Evolutionary conservation across 2,329 filamentous ascomycete genomes (phyloP).

Genomic region (Nigrospora osmanthi): DNA sequence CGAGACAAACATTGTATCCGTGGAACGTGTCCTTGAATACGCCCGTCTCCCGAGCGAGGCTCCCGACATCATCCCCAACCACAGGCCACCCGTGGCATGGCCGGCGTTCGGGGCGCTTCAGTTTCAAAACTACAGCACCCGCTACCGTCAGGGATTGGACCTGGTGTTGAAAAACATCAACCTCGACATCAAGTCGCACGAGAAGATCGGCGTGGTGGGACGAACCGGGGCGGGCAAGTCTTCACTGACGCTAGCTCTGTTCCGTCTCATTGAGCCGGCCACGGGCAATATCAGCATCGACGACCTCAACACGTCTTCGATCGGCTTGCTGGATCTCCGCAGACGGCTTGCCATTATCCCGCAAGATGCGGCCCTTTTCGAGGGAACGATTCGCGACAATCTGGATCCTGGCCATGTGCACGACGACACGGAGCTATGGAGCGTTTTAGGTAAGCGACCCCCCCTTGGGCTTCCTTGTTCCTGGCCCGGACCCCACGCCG

Average conservation of each 20-base stretch:
- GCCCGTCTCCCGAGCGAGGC: slow-evolving; percentile 86
- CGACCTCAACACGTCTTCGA: slow-evolving; percentile 77
- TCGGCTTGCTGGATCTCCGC: slow-evolving; percentile 83
- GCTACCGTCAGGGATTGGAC: slow-evolving; percentile 84
- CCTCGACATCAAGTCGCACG: slow-evolving; percentile 86
- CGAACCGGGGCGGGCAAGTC: slow-evolving; percentile 95
- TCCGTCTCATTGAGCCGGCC: slow-evolving; percentile 87
- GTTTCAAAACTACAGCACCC: slow-evolving; percentile 89
- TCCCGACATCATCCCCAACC: slow-evolving; percentile 84
- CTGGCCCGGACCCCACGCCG: too few relatives aligned
- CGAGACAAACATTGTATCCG: slow-evolving; percentile 99
- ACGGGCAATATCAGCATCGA: slow-evolving; percentile 85
- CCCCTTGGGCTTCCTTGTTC: too few relatives aligned
- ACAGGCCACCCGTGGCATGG: slow-evolving; percentile 84
- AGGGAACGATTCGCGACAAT: slow-evolving; percentile 89
- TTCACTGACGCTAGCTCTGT: slow-evolving; percentile 83
- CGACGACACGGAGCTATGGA: slow-evolving; percentile 96
- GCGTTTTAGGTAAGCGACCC: slow-evolving; percentile 67
- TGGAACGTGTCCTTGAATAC: slow-evolving; percentile 96
- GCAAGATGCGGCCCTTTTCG: slow-evolving; percentile 93
- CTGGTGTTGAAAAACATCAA: slow-evolving; percentile 89
- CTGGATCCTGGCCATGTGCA: slow-evolving; percentile 91
- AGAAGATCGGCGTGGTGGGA: slow-evolving; percentile 97
- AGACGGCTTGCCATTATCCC: slow-evolving; percentile 92
- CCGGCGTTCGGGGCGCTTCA: slow-evolving; percentile 80